A percentile compares a stretch with the other conserved stretches of the same genome.
Evolutionary conservation across 2,329 filamentous ascomycete species (phyloP).

Genomic region (Emergomyces pasteurianus): DNA sequence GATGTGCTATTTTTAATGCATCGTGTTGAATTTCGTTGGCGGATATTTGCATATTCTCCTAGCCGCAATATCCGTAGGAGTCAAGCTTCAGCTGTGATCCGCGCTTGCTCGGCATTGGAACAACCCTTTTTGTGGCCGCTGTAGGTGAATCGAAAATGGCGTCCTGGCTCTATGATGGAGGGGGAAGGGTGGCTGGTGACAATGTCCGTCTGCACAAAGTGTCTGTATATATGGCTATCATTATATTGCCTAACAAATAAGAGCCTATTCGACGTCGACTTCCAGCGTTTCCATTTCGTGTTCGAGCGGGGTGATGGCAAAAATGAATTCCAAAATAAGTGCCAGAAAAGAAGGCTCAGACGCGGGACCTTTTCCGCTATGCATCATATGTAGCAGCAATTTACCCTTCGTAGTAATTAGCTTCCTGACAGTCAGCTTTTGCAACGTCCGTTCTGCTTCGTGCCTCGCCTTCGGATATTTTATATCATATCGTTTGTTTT

Average conservation of each 20-base stretch:
- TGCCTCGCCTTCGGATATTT: neutral
- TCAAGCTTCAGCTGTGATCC: neutral
- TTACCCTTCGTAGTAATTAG: neutral
- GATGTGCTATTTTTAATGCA: neutral
- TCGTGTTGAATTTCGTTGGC: neutral
- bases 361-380: too few species aligned
- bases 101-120: neutral
- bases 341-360: neutral
- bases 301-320: neutral
- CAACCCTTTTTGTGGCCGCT: neutral
- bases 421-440: neutral
- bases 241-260: neutral
- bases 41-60: neutral
- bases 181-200: neutral
- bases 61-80: neutral
- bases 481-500: neutral
- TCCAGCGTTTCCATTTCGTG: neutral
- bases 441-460: neutral
- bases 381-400: too few species aligned
- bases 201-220: neutral
- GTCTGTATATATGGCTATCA: neutral
- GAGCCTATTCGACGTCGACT: neutral
- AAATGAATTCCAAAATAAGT: neutral
- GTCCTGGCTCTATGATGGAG: neutral
- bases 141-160: neutral